Conservation (phyloP, 1,139 yeast species). For the Yamadazyma sp. region DNA sequence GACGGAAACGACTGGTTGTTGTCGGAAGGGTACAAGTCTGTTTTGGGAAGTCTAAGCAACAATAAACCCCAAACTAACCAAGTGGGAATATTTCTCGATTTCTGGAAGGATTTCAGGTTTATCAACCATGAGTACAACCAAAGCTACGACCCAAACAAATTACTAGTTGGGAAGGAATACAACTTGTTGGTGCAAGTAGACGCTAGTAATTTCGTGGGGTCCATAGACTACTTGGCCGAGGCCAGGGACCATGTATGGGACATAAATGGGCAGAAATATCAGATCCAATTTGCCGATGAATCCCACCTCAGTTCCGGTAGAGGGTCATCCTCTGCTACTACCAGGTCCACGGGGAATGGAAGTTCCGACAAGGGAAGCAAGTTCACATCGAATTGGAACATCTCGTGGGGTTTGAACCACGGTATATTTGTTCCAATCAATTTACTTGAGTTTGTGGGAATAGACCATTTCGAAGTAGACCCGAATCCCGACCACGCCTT, state of each 20-base stretch:
- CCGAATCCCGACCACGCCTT: constrained; percentile 10
- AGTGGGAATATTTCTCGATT: constrained; percentile 37
- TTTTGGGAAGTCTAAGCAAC: constrained; percentile 30
- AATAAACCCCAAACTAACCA: constrained; percentile 23
- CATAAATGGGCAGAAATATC: constrained; percentile 13
- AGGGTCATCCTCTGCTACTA: neutral
- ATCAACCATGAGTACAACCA: constrained; percentile 25
- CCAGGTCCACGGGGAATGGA: neutral
- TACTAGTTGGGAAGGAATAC: constrained; percentile 13
- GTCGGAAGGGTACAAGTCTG: constrained; percentile 22
- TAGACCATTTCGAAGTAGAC: constrained; percentile 14
- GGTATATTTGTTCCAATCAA: constrained; percentile 28
- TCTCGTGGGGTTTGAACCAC: constrained; percentile 25
- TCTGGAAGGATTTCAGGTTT: constrained; percentile 38
- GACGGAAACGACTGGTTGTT: constrained; percentile 20
- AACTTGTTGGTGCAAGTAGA: constrained; percentile 12
- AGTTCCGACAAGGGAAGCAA: constrained; percentile 1
- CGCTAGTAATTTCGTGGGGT: constrained; percentile 5
- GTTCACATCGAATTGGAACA: constrained; percentile 17
- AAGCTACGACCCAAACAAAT: constrained; percentile 3
- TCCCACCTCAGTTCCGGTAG: constrained; percentile 9
- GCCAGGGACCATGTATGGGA: constrained; percentile 20
- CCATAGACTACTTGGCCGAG: constrained; percentile 19
- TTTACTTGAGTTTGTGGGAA: constrained; percentile 33
- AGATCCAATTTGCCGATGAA: constrained; percentile 15